These are phyloP conservation scores for Suillus decipiens DNA, from an alignment of 768 basidiomycete species.

Conservation along the genomic window DNA sequence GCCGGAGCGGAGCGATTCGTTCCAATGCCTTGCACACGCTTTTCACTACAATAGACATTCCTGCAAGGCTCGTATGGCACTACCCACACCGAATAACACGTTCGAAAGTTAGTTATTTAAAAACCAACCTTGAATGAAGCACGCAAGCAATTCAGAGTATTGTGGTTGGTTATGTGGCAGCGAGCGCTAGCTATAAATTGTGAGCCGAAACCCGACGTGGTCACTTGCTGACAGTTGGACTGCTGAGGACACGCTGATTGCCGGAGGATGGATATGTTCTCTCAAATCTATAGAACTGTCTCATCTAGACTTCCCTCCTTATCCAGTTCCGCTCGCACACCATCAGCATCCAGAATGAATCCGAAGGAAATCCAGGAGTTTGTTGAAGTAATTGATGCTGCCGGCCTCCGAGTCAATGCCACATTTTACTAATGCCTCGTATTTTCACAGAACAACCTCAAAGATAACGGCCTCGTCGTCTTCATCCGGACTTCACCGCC, in stretches of 20 bases:
- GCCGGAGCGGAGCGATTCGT: slow-evolving; percentile 78
- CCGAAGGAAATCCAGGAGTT: slow-evolving; percentile 2
- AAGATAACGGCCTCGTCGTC: slow-evolving; percentile 5
- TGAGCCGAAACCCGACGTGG: too few species aligned
- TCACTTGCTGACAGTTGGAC: too few species aligned
- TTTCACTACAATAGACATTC: slow-evolving; percentile 31
- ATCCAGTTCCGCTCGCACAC: background rate
- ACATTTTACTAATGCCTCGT: background rate
- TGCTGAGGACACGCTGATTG: background rate
- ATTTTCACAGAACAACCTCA: background rate
- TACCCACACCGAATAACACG: background rate
- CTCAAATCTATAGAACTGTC: slow-evolving; percentile 10
- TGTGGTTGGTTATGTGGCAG: slow-evolving; percentile 1
- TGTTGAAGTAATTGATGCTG: background rate
- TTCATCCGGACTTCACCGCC: slow-evolving; percentile 4
- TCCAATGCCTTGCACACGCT: slow-evolving; percentile 71
- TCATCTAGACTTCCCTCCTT: slow-evolving; percentile 12
- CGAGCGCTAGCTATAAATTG: too few species aligned
- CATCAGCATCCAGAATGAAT: background rate
- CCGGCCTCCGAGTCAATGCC: background rate
- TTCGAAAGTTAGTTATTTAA: background rate
- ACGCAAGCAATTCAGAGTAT: background rate
- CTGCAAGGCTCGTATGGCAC: background rate
- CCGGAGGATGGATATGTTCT: slow-evolving; percentile 9
- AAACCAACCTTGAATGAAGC: background rate